phyloP scores from a whole-genome alignment of 2,329 filamentous ascomycete genomes.

The Epichloe gansuensis region DNA sequence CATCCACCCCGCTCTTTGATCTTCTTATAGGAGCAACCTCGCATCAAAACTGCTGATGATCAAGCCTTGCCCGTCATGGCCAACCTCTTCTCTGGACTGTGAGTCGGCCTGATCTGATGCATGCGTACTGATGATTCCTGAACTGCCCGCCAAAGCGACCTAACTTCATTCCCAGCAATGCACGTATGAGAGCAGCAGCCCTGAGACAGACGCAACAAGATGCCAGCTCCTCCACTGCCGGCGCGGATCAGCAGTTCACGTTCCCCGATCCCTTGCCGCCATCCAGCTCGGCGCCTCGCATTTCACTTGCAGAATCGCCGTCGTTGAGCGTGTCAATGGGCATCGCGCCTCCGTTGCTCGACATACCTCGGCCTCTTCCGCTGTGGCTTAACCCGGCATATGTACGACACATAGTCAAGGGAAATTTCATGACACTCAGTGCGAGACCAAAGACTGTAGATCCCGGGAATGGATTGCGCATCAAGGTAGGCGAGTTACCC shows the following conservation, averaged over 20 bases:
- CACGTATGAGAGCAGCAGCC: background rate
- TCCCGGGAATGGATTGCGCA: conserved; percentile 93
- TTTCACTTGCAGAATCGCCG: background rate
- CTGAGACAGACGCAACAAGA: background rate
- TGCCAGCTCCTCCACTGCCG: background rate
- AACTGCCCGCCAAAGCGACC: background rate
- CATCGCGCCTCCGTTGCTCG: background rate
- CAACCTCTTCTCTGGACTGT: conserved; percentile 1
- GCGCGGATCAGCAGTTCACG: background rate
- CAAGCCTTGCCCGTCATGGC: background rate
- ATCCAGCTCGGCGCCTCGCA: conserved; percentile 1
- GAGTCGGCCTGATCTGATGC: background rate
- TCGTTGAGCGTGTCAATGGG: background rate
- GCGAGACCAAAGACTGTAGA: conserved; percentile 92
- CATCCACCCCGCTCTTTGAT: background rate
- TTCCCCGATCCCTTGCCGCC: background rate
- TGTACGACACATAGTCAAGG: conserved; percentile 82
- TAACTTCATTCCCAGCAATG: conserved; percentile 2
- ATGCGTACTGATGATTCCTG: background rate
- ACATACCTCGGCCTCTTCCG: conserved; percentile 48
- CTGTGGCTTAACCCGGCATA: conserved; percentile 65
- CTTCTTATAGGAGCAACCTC: background rate
- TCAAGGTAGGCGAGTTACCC: conserved; percentile 56
- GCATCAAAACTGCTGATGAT: background rate
- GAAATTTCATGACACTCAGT: conserved; percentile 93